phyloP scores from a whole-genome alignment of 83 land plant genomes.

The Isoetes engelmannii region DNA sequence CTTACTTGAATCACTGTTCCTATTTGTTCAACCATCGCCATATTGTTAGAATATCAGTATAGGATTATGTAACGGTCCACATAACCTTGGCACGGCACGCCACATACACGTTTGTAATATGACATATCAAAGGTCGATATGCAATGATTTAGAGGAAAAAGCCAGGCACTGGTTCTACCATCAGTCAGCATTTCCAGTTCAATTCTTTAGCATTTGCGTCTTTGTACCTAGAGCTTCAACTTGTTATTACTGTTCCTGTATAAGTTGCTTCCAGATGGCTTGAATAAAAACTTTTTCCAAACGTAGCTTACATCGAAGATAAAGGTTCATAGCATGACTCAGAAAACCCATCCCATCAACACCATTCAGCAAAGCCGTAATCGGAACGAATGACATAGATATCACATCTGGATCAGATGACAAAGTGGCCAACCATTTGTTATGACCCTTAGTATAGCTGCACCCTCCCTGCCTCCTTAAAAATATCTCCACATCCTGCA shows the following conservation, averaged over 20 bases:
- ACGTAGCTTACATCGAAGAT: constrained; percentile 6
- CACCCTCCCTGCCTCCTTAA: background rate
- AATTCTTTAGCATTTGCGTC: background rate
- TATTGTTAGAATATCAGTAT: no score
- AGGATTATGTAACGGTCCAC: no score
- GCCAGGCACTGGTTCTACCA: background rate
- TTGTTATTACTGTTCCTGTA: background rate
- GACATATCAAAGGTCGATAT: no score
- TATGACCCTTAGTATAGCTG: background rate
- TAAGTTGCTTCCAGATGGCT: background rate
- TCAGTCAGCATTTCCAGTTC: background rate
- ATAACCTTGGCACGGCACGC: no score
- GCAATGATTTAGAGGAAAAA: no score
- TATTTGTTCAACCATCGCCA: no score
- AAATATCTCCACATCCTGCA: constrained; percentile 5
- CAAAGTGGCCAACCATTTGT: constrained; percentile 1
- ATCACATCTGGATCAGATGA: constrained; percentile 5
- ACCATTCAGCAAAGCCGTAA: constrained; percentile 5
- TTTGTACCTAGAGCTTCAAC: background rate
- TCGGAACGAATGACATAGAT: constrained; percentile 14
- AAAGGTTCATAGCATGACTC: constrained; percentile 11
- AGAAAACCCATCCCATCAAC: constrained; percentile 7
- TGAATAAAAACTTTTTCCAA: background rate
- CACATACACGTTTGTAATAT: no score
- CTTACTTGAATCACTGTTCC: no score